A percentile compares a stretch with the other conserved stretches of the same genome.
These are phyloP conservation scores for Melaleuca quinquenervia DNA, from an alignment of 345 rosid species.

Conservation along the genomic window DNA sequence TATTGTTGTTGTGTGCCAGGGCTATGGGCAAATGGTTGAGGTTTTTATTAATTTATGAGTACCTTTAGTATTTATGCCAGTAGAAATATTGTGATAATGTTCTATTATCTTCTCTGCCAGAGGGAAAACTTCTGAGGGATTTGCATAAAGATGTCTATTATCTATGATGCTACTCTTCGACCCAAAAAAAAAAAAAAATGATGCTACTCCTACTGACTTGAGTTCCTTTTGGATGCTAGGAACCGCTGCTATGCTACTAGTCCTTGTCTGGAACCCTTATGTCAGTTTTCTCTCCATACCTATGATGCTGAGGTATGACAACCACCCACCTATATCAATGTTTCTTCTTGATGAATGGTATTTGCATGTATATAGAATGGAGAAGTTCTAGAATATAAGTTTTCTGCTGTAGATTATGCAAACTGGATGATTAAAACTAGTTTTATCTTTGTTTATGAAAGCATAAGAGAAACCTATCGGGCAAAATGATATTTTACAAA, in stretches of 20 bases:
- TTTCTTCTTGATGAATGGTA: background rate
- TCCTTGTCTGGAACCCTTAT: slow-evolving; percentile 65
- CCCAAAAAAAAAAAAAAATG: no score
- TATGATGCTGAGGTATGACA: slow-evolving; percentile 49
- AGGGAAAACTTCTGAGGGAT: background rate
- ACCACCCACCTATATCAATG: background rate
- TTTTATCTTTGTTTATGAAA: background rate
- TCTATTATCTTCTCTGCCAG: background rate
- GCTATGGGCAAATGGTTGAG: background rate
- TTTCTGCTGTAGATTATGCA: background rate
- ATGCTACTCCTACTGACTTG: background rate
- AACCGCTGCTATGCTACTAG: slow-evolving; percentile 85
- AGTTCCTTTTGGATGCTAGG: slow-evolving; percentile 21
- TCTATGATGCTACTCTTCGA: background rate
- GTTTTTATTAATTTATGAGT: background rate
- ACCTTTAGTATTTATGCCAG: background rate
- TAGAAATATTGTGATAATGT: background rate
- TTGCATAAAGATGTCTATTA: background rate
- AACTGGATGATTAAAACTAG: background rate
- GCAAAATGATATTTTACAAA: background rate
- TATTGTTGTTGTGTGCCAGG: background rate
- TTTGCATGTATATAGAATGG: background rate
- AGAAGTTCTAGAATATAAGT: background rate
- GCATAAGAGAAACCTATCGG: background rate
- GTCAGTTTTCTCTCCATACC: slow-evolving; percentile 57